phyloP scores from a whole-genome alignment of 768 basidiomycete genomes.

The Amanita pallidorosea region DNA sequence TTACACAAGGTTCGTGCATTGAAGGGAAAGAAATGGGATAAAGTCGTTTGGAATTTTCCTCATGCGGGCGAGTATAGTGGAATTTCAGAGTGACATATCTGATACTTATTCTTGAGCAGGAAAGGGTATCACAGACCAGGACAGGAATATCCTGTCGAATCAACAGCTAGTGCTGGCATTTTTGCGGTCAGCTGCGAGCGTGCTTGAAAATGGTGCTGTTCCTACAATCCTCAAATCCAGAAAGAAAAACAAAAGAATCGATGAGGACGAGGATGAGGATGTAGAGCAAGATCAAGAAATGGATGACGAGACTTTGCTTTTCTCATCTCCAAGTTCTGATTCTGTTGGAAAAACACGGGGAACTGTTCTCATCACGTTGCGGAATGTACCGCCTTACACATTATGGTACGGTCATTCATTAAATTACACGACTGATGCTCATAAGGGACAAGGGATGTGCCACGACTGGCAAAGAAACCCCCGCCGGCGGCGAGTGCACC shows the following conservation, averaged over 20 bases:
- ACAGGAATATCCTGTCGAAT: conserved; percentile 86
- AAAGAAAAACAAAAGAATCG: conserved; percentile 43
- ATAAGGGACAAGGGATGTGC: conserved; percentile 49
- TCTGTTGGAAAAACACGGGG: conserved; percentile 34
- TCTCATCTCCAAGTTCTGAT: background rate
- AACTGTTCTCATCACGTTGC: conserved; percentile 75
- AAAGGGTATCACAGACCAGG: conserved; percentile 86
- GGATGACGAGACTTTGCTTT: background rate
- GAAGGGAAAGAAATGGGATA: conserved; percentile 60
- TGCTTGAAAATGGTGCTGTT: conserved; percentile 47
- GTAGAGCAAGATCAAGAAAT: background rate
- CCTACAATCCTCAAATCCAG: conserved; percentile 29
- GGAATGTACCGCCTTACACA: conserved; percentile 82
- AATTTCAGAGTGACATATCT: background rate
- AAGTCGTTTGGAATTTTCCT: conserved; percentile 92
- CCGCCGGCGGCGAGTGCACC: conserved; percentile 35
- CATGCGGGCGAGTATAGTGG: conserved; percentile 61
- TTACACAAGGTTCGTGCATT: conserved; percentile 49
- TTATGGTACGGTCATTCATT: conserved; percentile 46
- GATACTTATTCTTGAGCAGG: conserved; percentile 28
- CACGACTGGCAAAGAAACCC: conserved; percentile 67
- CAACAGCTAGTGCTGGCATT: conserved; percentile 78
- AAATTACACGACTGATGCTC: background rate
- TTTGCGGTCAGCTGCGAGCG: conserved; percentile 56
- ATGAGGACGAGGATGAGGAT: conserved; percentile 35